Percentiles rank a stretch among this genome's conserved stretches.
Conservation (phyloP, 2,329 filamentous ascomycete species). For the Huntiella moniliformis region DNA sequence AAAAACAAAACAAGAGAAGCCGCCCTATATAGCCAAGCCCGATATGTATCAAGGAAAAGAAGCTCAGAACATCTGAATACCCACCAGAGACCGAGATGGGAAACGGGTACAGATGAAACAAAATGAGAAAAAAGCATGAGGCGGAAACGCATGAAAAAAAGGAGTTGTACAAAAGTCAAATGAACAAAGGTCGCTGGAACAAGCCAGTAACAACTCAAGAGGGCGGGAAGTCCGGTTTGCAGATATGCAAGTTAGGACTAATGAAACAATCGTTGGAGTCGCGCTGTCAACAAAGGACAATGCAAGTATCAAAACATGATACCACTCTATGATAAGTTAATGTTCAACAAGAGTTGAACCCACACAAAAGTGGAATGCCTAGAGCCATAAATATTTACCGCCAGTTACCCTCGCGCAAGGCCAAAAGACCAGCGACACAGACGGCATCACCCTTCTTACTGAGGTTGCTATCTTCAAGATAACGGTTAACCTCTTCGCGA, state of each 20-base stretch:
- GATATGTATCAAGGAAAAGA: conserved; percentile 6
- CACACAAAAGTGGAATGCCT: too few species aligned
- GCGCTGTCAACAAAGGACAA: too few species aligned
- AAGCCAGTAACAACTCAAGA: conserved; percentile 2
- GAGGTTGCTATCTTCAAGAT: conserved; percentile 52
- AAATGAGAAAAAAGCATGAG: conserved; percentile 1
- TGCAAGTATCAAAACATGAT: background rate
- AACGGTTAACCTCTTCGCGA: conserved; percentile 47
- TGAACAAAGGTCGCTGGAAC: background rate
- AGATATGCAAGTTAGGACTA: background rate
- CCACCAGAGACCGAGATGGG: conserved; percentile 4
- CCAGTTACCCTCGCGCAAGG: conserved; percentile 86
- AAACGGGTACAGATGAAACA: conserved; percentile 1
- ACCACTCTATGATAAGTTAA: background rate
- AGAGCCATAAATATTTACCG: background rate
- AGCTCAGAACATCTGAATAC: background rate
- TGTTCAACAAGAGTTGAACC: too few species aligned
- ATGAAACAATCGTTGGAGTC: too few species aligned
- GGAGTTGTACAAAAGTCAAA: conserved; percentile 7
- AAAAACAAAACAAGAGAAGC: conserved; percentile 5
- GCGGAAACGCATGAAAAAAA: conserved; percentile 5
- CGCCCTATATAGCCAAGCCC: conserved; percentile 11
- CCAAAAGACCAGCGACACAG: conserved; percentile 74
- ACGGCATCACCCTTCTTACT: conserved; percentile 69
- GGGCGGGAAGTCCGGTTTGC: conserved; percentile 1